Evolutionary conservation across 495 filamentous ascomycete genomes (phyloP), one percentile per base, ranked within the genome.

Genomic region (Pseudoneurospora amorphoporcata): DNA sequence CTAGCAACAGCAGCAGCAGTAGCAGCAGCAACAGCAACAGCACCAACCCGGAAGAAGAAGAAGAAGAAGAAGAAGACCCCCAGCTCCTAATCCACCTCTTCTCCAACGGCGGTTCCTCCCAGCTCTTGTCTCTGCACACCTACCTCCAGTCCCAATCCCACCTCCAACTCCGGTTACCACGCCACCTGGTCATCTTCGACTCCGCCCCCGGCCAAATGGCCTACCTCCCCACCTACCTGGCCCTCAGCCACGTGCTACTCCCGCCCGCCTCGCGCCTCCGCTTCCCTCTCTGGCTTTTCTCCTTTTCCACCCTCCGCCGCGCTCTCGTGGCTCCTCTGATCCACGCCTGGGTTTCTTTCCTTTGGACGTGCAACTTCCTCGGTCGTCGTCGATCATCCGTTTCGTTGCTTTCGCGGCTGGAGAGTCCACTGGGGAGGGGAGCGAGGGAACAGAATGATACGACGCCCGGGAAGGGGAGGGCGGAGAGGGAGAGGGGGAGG

Each of bases 31-130:
- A 38, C 17, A 37, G 3, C 53, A 40, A 43, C 9, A 68, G 10
- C 23, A 32, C 10, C 39, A 68, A 23, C 23, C 23, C 23, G 23
- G 23, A 23, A 29, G 12, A 12, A 35, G 23, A 3, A 53, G 12
- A 10, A 35, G 23, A n/a, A n/a, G n/a, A n/a, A n/a, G 4, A 53
- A 47, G n/a, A 68, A 16, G 23, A 78, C 73, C 71, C 83, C 4
- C 72, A 82, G 69, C 74, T 86, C 8, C 73, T 84, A 4, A 74
- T 82, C 72, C 84, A 86, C 74, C 42, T 79, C 65, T 84, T 82
- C 73, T 85, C 83, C 61, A 85, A 84, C 77, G 84, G 84, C 69
- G 84, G 84, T 19, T 74, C 76, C 35, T 40, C 73, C n/a, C 75
- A 76, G 3, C 76, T 81, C 14, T 72, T 65, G 8, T 71, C 72